A percentile compares a stretch with the other conserved stretches of the same genome.
Evolutionary conservation across 2,329 filamentous ascomycete species (phyloP).

Genomic region (Sarocladium brachiariae): DNA sequence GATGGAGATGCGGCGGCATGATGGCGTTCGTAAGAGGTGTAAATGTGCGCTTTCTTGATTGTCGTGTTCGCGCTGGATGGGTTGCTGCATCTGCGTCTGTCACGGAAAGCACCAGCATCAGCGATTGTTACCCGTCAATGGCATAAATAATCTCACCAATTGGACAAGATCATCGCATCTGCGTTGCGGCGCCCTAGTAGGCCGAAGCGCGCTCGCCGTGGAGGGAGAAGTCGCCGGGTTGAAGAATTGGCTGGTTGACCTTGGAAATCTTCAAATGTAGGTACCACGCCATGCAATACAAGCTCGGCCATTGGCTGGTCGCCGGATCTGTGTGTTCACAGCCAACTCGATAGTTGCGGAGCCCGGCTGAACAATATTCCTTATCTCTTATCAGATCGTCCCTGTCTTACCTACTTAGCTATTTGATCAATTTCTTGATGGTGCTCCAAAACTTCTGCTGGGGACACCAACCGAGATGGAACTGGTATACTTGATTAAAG

Average conservation of each 20-base stretch:
- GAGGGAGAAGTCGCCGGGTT: neutral
- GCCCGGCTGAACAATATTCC: neutral
- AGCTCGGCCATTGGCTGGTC: conserved; percentile 2
- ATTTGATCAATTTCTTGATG: no score
- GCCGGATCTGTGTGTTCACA: neutral
- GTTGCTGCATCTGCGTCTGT: no score
- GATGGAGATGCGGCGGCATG: conserved; percentile 88
- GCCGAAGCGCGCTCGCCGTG: conserved; percentile 4
- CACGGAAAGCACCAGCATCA: neutral
- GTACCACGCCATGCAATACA: conserved; percentile 7
- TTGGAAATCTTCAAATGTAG: conserved; percentile 5
- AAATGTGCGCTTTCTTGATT: neutral
- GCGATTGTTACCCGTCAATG: neutral
- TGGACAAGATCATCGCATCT: conserved; percentile 5
- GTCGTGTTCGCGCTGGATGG: neutral
- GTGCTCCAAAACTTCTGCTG: no score
- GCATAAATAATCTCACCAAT: neutral
- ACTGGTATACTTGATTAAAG: no score
- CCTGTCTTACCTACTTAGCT: neutral
- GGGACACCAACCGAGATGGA: no score
- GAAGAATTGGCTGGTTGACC: neutral
- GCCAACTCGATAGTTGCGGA: neutral
- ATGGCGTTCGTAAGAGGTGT: neutral
- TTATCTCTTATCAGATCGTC: conserved; percentile 3
- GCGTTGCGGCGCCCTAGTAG: neutral